Percentiles rank a stretch among this genome's conserved stretches.
Evolutionary conservation across 192 early-diverging fungal genomes (phyloP).

Genomic region (Linnemannia hyalina): DNA sequence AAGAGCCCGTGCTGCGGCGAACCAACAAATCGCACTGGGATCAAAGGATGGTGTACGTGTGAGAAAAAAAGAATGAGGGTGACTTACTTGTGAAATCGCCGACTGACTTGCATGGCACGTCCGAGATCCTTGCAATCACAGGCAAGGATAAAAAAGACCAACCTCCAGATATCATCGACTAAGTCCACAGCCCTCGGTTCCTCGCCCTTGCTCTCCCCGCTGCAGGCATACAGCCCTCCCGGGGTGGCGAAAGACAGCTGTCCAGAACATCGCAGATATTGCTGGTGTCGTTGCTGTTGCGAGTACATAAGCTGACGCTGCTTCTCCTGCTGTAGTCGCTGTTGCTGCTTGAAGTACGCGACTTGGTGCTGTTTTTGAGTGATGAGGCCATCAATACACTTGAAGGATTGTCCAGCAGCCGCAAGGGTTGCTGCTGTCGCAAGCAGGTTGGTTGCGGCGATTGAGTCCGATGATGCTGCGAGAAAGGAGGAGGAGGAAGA

Average conservation of each 20-base stretch:
- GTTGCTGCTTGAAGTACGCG: conserved; percentile 6
- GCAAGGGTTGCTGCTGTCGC: neutral
- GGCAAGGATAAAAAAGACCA: conserved; percentile 42
- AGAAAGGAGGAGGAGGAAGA: neutral
- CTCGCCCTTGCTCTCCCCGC: neutral
- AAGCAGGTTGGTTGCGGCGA: neutral
- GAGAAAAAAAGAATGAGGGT: neutral
- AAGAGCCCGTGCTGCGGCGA: neutral
- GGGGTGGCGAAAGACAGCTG: too few relatives aligned
- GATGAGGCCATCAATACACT: neutral
- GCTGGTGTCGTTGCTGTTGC: conserved; percentile 11
- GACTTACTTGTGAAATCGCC: conserved; percentile 37
- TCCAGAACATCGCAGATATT: neutral
- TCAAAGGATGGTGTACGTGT: too few relatives aligned
- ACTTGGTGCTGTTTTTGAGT: conserved; percentile 17
- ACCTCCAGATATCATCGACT: conserved; percentile 44
- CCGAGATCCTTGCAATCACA: conserved; percentile 36
- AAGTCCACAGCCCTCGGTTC: conserved; percentile 9
- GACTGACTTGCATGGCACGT: conserved; percentile 34
- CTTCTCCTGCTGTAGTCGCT: conserved; percentile 6
- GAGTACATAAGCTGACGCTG: conserved; percentile 3
- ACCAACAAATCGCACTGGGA: neutral
- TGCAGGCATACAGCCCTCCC: neutral
- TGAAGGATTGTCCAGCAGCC: neutral
- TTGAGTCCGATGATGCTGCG: neutral